phyloP scores from a whole-genome alignment of 805 yeast genomes.

The Candida lessepsii region DNA sequence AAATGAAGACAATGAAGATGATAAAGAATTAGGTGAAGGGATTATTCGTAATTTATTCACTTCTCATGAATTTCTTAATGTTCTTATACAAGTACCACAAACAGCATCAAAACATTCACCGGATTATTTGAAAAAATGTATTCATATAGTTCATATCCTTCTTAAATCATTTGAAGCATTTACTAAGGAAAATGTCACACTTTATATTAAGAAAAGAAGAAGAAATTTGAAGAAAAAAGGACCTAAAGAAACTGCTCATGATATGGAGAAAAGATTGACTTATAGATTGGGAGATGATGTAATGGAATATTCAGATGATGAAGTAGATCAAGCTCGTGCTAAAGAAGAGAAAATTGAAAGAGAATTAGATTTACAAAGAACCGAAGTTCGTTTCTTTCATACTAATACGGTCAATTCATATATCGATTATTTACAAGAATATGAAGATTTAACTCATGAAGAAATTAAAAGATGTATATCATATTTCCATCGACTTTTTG shows the following conservation, averaged over 20 bases:
- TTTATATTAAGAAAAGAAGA: constrained; percentile 48
- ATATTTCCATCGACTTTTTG: constrained; percentile 70
- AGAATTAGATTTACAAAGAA: constrained; percentile 41
- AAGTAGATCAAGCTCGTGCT: constrained; percentile 30
- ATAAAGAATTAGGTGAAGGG: constrained; percentile 49
- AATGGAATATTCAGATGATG: constrained; percentile 37
- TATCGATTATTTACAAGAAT: constrained; percentile 58
- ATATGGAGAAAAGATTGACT: constrained; percentile 20
- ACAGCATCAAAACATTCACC: constrained; percentile 64
- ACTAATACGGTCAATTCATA: constrained; percentile 65
- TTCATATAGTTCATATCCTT: constrained; percentile 63
- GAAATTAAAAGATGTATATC: constrained; percentile 64
- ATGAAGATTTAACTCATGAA: constrained; percentile 56
- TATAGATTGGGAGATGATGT: constrained; percentile 21
- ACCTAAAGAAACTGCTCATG: constrained; percentile 18
- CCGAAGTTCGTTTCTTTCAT: constrained; percentile 49
- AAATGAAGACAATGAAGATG: constrained; percentile 36
- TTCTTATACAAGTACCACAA: constrained; percentile 59
- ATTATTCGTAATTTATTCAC: constrained; percentile 70
- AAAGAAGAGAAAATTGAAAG: constrained; percentile 44
- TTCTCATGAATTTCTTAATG: constrained; percentile 55
- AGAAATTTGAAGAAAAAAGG: constrained; percentile 28
- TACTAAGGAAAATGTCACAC: constrained; percentile 53
- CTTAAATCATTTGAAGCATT: constrained; percentile 67
- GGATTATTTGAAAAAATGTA: constrained; percentile 54